Evolutionary conservation across 2,329 filamentous ascomycete species (phyloP), one percentile per base, ranked within the genome.

Genomic region (Venturia oleaginea): DNA sequence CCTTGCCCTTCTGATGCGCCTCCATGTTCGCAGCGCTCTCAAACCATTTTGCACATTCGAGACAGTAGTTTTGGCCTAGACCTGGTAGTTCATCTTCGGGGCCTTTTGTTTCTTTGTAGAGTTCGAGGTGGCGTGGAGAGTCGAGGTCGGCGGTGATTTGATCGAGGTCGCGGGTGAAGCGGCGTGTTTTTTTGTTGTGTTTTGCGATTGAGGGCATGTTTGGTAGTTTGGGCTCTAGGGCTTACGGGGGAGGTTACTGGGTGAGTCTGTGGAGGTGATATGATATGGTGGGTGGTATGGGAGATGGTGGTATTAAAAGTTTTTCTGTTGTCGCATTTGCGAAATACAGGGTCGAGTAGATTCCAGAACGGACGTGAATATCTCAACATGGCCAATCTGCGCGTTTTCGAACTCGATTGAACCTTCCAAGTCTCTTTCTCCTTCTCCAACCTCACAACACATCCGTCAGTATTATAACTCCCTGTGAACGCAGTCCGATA

Each of bases 21-120:
- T 83, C 80, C 65, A 96, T 79, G 70, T 90, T 95, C 70, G 83
- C 76, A 69, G 94, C 89, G 61, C 86, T 89, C 75, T 97, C 93
- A 75, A 95, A 97, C 88, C 91, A 97, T 79, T 96, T 97, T 67
- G 94, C 89, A 76, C 94, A 99, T 76, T 96, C 90, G 19, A 89
- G 81, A 76, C 94, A 99, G 77, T 97, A 97, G 74, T 87, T 87
- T 70, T 86, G 83, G 32, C 94, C 94, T 60, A 97, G 81, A 0
- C 87, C 93, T 3, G 94, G 94, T 42, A 97, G 82, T 71, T 97
- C 94, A 71, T 97, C 94, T 73, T 97, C 93, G 27, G 84, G 78
- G 6, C 88, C 85, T 73, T 96, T 95, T 54, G 86, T 85, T 61
- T 86, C 83, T 73, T 92, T 89, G 81, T 88, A 92, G 68, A 90